Conservation (phyloP, 129 eudicot genomes). For the Artemisia argyi region DNA sequence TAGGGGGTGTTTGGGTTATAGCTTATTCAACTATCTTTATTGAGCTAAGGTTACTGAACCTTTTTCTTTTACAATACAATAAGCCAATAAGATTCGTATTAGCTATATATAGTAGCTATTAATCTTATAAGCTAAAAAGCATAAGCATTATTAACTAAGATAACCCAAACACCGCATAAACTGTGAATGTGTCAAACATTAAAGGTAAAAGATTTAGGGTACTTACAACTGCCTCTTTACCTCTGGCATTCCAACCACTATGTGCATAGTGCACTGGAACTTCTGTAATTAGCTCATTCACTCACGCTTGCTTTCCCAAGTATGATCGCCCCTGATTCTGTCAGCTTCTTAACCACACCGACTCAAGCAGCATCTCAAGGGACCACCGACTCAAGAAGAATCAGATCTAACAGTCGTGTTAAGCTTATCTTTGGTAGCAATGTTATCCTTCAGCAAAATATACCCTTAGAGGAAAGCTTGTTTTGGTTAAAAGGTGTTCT, state of each 20-base stretch:
- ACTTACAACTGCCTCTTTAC: constrained; percentile 40
- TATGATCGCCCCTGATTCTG: constrained; percentile 49
- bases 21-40: too few species aligned
- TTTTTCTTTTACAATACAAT: too few species aligned
- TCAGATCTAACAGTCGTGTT: constrained; percentile 33
- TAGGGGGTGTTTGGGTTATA: too few species aligned
- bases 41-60: too few species aligned
- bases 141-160: too few species aligned
- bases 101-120: too few species aligned
- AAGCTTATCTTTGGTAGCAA: constrained; percentile 58
- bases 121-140: too few species aligned
- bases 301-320: constrained; percentile 64
- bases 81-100: too few species aligned
- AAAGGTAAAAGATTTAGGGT: background rate
- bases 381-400: constrained; percentile 47
- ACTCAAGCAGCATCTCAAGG: constrained; percentile 40
- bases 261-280: constrained; percentile 10
- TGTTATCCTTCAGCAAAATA: constrained; percentile 56
- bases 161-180: background rate
- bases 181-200: background rate
- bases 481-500: constrained; percentile 44
- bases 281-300: constrained; percentile 37
- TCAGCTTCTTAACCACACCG: constrained; percentile 55
- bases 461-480: constrained; percentile 47
- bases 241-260: constrained; percentile 42